These are phyloP conservation scores for Geranomyces variabilis DNA, from an alignment of 192 early-diverging fungal genomes.

Conservation along the genomic window DNA sequence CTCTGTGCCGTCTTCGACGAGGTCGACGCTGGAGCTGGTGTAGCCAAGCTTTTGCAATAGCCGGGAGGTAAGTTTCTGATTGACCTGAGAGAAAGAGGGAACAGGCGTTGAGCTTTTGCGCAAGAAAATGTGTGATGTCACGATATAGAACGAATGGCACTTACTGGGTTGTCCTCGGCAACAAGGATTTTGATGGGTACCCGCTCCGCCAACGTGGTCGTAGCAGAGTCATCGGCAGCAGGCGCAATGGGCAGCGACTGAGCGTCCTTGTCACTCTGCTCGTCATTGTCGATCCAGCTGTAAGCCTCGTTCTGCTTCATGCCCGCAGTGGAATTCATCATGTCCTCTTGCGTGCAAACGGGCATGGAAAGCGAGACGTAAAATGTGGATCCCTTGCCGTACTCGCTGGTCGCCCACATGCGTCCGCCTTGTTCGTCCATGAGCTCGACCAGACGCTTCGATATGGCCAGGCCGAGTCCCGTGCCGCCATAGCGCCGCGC, in stretches of 20 bases:
- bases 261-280: neutral
- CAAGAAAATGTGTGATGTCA: neutral
- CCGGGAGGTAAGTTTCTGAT: conserved; percentile 21
- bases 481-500: conserved; percentile 42
- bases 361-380: conserved; percentile 57
- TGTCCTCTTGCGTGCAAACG: conserved; percentile 3
- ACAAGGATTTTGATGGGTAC: conserved; percentile 28
- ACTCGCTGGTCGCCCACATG: conserved; percentile 60
- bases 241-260: conserved; percentile 8
- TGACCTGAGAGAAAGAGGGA: neutral
- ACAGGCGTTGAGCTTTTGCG: too few species aligned
- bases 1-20: conserved; percentile 22
- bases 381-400: conserved; percentile 67
- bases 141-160: neutral
- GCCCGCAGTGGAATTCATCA: neutral
- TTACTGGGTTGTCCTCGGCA: conserved; percentile 34
- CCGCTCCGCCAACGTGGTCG: conserved; percentile 10
- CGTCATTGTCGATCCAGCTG: neutral
- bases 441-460: conserved; percentile 59
- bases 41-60: conserved; percentile 21
- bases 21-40: neutral
- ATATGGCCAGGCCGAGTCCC: conserved; percentile 70
- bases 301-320: neutral
- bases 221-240: neutral
- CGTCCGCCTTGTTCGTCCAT: conserved; percentile 69